Evolutionary conservation across 1,284 basidiomycete species (phyloP).

Genomic region (Boletus holoroseus): DNA sequence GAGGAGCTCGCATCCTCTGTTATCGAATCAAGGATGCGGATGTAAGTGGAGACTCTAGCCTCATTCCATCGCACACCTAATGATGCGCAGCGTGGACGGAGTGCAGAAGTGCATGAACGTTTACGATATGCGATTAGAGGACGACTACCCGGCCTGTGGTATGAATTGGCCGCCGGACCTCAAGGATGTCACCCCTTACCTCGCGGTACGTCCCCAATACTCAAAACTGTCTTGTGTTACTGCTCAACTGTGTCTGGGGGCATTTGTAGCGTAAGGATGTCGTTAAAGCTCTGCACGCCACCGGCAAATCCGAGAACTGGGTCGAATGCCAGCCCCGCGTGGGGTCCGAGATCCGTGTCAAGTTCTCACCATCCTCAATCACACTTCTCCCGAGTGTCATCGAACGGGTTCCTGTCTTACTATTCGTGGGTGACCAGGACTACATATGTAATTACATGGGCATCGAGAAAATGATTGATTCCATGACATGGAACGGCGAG

Average conservation of each 20-base stretch:
- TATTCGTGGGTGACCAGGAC: slow-evolving; percentile 96
- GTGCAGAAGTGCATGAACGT: slow-evolving; percentile 84
- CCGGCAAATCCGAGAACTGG: slow-evolving; percentile 77
- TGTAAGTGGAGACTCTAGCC: slow-evolving; percentile 43
- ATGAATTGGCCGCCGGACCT: slow-evolving; percentile 99
- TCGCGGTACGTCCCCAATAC: slow-evolving; percentile 55
- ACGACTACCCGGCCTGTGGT: slow-evolving; percentile 84
- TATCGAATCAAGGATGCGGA: slow-evolving; percentile 54
- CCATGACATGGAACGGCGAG: slow-evolving; percentile 79
- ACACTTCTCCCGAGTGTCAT: slow-evolving; percentile 77
- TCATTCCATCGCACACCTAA: slow-evolving; percentile 1
- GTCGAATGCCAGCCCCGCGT: slow-evolving; percentile 79
- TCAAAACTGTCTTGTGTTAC: not conserved
- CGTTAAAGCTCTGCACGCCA: slow-evolving; percentile 77
- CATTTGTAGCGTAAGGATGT: slow-evolving; percentile 69
- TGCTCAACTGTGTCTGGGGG: not conserved
- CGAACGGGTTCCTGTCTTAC: slow-evolving; percentile 74
- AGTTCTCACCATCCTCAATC: slow-evolving; percentile 65
- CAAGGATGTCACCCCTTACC: slow-evolving; percentile 68
- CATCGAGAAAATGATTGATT: slow-evolving; percentile 78
- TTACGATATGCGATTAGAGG: slow-evolving; percentile 89
- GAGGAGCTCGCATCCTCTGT: slow-evolving; percentile 62
- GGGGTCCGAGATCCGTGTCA: slow-evolving; percentile 56
- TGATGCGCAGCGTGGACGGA: slow-evolving; percentile 56
- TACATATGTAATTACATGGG: slow-evolving; percentile 95